A percentile compares a stretch with the other conserved stretches of the same genome.
phyloP scores from a whole-genome alignment of 2,329 filamentous ascomycete species.

The Neonectria coccinea region DNA sequence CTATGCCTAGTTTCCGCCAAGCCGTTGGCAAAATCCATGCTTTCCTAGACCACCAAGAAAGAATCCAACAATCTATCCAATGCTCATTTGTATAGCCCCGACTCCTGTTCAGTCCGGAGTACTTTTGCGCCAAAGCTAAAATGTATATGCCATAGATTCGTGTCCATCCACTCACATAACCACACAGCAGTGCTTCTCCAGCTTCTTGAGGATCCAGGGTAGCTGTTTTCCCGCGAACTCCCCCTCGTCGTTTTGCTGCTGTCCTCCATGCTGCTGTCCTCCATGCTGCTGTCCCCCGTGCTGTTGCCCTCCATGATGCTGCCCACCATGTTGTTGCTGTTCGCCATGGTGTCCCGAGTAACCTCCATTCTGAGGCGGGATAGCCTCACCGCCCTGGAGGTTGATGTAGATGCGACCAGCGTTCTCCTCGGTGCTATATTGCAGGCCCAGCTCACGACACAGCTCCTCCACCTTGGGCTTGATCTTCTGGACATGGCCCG shows the following conservation, averaged over 20 bases:
- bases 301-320: conserved; percentile 56
- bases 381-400: conserved; percentile 77
- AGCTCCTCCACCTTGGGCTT: conserved; percentile 94
- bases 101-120: neutral
- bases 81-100: neutral
- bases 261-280: conserved; percentile 53
- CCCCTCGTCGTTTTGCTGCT: conserved; percentile 64
- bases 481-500: conserved; percentile 87
- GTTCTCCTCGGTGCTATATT: conserved; percentile 89
- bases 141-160: conserved; percentile 21
- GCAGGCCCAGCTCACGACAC: conserved; percentile 83
- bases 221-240: conserved; percentile 71
- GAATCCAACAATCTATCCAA: conserved; percentile 18
- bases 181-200: conserved; percentile 77
- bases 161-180: conserved; percentile 70
- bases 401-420: conserved; percentile 91
- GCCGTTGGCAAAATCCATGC: conserved; percentile 2
- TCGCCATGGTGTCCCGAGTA: conserved; percentile 57
- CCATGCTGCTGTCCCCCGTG: conserved; percentile 57
- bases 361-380: conserved; percentile 55
- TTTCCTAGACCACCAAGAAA: conserved; percentile 17
- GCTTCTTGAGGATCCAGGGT: conserved; percentile 69
- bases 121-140: conserved; percentile 27
- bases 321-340: conserved; percentile 57
- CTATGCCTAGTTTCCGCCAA: conserved; percentile 18